Base-by-base conservation (phyloP, 805 yeast genomes). In the Metschnikowia matae region DNA sequence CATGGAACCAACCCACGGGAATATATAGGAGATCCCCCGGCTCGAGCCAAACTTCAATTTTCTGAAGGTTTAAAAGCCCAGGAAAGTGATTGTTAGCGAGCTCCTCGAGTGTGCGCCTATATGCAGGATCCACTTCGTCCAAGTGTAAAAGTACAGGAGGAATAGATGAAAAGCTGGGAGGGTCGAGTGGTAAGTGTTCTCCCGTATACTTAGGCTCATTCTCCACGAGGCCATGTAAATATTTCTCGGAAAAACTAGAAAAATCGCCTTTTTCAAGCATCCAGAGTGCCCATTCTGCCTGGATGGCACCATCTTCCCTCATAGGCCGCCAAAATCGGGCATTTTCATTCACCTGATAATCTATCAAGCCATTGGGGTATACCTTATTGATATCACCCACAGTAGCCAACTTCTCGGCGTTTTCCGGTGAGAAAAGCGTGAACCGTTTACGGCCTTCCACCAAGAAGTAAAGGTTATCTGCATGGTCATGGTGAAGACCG, bases 1-100 rank as follows among this genome's bases (percentile, higher is more conserved):
- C 92, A 62, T 86, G 92, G 59, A 86, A 86, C 91, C 91, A 86
- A 2, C 92, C 90, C 1, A 87, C 78, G 0, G 92, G 92, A 23
- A 86, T 62, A 60, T 79, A 86, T 20, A 86, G 63, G 83, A 84
- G 80, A 44, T 85, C 82, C 0, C 89, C 89, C 0, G 84, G 82
- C 29, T 74, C 60, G 26, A 86, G 55, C 61, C 76, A 69, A 1
- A 82, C 81, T 15, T 74, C 69, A 14, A 75, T 60, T 42, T 73
- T 70, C 17, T 69, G 64, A 1, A 81, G 69, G 0, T 65, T 53
- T 38, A 73, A 60, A 46, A 83, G 70, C 1, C 73, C 70, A 0
- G 87, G 86, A 65, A 78, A 85, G 31, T 70, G 62, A 4, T 54
- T 48, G n/a, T 68, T 54, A 1, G 80, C 76, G 42, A 73, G 64